Conservation (phyloP, 164 flowering plant species). For the Echeveria elegans region DNA sequence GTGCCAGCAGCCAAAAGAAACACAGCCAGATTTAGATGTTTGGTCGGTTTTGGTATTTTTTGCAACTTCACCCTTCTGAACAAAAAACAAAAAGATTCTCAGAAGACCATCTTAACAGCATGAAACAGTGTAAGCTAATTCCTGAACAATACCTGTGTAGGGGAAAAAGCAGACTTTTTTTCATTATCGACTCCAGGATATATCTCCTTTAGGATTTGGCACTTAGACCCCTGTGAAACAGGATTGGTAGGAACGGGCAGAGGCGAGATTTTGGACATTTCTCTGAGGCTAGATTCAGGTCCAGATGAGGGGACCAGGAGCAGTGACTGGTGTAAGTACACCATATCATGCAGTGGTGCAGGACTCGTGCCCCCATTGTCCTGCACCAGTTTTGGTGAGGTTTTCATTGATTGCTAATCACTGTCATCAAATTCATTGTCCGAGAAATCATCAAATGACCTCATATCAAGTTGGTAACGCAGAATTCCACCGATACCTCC, state of each 20-base stretch:
- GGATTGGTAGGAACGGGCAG: not conserved
- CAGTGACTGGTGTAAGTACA: not conserved
- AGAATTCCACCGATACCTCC: not conserved
- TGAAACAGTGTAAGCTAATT: not conserved
- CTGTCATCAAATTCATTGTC: conserved; percentile 6
- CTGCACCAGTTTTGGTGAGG: conserved; percentile 10
- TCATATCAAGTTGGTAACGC: not conserved
- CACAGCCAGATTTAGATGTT: not conserved
- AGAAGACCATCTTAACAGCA: not conserved
- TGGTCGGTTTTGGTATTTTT: not conserved
- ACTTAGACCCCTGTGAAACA: not conserved
- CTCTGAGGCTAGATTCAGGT: not conserved
- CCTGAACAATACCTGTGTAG: not conserved
- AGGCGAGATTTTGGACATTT: not conserved
- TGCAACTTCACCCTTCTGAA: not conserved
- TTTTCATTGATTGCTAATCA: conserved; percentile 12
- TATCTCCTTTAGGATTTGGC: not conserved
- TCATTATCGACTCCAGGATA: not conserved
- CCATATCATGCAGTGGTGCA: conserved; percentile 2
- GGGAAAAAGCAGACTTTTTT: not conserved
- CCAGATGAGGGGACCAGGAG: not conserved
- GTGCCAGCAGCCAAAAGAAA: not conserved
- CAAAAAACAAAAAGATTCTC: not conserved
- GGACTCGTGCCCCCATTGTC: conserved; percentile 8
- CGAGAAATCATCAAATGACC: conserved; percentile 12